Percentiles rank a stretch among this genome's conserved stretches.
Evolutionary conservation across 768 basidiomycete genomes (phyloP).

Genomic region (Xerocomellus intermedius): DNA sequence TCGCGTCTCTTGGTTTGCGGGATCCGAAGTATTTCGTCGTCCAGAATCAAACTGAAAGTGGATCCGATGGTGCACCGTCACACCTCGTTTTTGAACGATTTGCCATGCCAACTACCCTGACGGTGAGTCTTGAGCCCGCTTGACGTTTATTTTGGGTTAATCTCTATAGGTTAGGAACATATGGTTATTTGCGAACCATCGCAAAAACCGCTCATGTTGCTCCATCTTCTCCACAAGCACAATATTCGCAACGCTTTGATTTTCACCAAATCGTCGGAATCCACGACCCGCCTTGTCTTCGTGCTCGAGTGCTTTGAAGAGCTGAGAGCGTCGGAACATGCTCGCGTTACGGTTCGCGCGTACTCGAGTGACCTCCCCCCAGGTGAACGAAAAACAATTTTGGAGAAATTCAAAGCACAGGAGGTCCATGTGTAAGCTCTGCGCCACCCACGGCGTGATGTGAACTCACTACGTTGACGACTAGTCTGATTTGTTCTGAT

Average conservation of each 20-base stretch:
- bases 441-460: background rate
- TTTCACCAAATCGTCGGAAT: constrained; percentile 97
- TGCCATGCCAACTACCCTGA: constrained; percentile 76
- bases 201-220: constrained; percentile 85
- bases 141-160: background rate
- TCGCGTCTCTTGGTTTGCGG: constrained; percentile 74
- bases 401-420: constrained; percentile 79
- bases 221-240: constrained; percentile 73
- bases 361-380: constrained; percentile 86
- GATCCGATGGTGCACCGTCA: constrained; percentile 39
- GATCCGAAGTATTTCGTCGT: constrained; percentile 89
- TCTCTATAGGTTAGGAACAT: constrained; percentile 59
- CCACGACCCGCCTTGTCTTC: constrained; percentile 75
- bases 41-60: constrained; percentile 44
- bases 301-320: constrained; percentile 82
- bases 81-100: constrained; percentile 72
- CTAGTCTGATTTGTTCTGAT: constrained; percentile 93
- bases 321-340: constrained; percentile 29
- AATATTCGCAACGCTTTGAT: constrained; percentile 72
- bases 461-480: constrained; percentile 5
- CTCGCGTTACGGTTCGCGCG: constrained; percentile 50
- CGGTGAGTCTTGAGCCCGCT: constrained; percentile 41
- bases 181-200: constrained; percentile 79
- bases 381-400: constrained; percentile 68
- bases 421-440: constrained; percentile 76